Evolutionary conservation across 2,329 filamentous ascomycete genomes (phyloP), one percentile per base, ranked within the genome.

Genomic region (Aspergillus melleus): DNA sequence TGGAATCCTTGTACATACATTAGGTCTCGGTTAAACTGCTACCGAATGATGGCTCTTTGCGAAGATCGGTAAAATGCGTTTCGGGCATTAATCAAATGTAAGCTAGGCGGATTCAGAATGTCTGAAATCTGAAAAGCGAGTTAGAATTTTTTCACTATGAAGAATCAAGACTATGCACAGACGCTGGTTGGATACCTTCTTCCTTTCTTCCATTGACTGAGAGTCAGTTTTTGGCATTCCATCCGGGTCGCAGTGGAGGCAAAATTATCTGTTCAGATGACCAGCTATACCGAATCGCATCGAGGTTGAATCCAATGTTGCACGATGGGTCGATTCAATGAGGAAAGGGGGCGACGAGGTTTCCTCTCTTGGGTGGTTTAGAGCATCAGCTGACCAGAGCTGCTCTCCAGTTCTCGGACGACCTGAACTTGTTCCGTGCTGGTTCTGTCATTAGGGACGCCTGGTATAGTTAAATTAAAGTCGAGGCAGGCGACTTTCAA

Each of bases 311-410:
- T 60, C 80, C 81, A 0, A 67, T 81, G 2, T 65, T 85, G 14
- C 72, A 80, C 49, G 77, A 85, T 64, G 80, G 84, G 12, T 70
- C 70, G 2, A 80, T 85, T 55, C 77, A 84, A 58, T 86, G 83
- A 29, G 26, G 26, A 2, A 29, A 29, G 8, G 26, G 26, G 8
- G 14, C 36, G 5, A 14, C 14, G 36, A 42, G 14, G 12, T 12
- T 42, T 42, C 14, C 16, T 42, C 4, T 6, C 36, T 6, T n/a
- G 36, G 5, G 5, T 6, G 14, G n/a, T 12, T 14, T 2, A 39
- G 36, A 14, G 36, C 36, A 39, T 39, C 36, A 39, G 36, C 36
- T 39, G 36, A 39, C 36, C 36, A 14, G 36, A 39, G 11, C 12
- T 14, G 36, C 14, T 14, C 36, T 39, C 6, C 36, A 42, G 36